Evolutionary conservation across 345 rosid genomes (phyloP).

Genomic region (Syzygium aromaticum): DNA sequence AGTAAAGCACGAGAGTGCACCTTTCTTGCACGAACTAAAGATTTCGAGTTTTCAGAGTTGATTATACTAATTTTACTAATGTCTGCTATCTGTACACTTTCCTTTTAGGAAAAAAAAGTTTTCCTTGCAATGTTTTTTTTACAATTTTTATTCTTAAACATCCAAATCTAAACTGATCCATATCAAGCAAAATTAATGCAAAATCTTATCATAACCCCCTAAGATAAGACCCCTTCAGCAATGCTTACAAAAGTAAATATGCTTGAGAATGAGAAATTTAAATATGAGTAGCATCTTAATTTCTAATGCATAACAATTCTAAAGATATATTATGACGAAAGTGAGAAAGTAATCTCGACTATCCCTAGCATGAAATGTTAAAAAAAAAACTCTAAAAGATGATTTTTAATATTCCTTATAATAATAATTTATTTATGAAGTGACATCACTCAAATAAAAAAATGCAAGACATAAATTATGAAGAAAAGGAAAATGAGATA

Average conservation of each 20-base stretch:
- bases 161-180: background rate
- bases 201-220: background rate
- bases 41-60: background rate
- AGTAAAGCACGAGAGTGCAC: background rate
- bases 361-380: background rate
- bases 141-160: background rate
- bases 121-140: background rate
- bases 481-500: no score
- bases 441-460: no score
- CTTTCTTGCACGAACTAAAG: rapidly evolving
- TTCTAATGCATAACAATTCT: background rate
- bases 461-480: no score
- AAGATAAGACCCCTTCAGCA: background rate
- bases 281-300: background rate
- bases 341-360: background rate
- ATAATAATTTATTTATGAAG: no score
- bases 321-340: background rate
- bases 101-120: background rate
- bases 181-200: background rate
- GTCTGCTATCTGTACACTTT: background rate
- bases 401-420: background rate
- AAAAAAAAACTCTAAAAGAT: background rate
- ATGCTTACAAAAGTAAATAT: background rate
- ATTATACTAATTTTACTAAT: no score
- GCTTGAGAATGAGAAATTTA: background rate